Percentiles rank a stretch among this genome's conserved stretches.
Evolutionary conservation across 1,139 yeast species (phyloP).

Genomic region (Zhuliangozyma blackwelliae): DNA sequence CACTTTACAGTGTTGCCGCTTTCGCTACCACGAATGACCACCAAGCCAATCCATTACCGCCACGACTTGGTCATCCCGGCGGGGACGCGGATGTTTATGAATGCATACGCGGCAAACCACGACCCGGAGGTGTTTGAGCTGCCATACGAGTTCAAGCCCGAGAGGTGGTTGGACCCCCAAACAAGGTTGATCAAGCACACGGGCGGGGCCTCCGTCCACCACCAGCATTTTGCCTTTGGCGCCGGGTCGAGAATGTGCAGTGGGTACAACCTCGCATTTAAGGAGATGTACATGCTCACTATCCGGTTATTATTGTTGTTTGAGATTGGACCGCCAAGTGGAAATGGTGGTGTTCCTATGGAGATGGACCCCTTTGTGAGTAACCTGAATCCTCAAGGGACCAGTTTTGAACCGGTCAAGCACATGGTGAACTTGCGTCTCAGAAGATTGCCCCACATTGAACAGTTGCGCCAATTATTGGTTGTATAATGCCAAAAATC

Average conservation of each 20-base stretch:
- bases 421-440: constrained; percentile 34
- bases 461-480: constrained; percentile 16
- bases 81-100: constrained; percentile 58
- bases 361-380: constrained; percentile 44
- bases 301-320: constrained; percentile 31
- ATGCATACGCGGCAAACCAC: constrained; percentile 69
- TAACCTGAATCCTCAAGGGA: constrained; percentile 48
- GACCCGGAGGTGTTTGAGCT: constrained; percentile 44
- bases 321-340: constrained; percentile 40
- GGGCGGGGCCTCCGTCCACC: constrained; percentile 7
- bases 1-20: constrained; percentile 64
- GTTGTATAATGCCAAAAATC: not conserved
- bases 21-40: constrained; percentile 58
- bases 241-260: constrained; percentile 69
- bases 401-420: constrained; percentile 55
- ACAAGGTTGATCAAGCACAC: constrained; percentile 14
- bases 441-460: constrained; percentile 17
- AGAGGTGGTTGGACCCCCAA: constrained; percentile 46
- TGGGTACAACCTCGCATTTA: constrained; percentile 58
- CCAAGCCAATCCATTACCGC: constrained; percentile 39
- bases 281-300: constrained; percentile 50
- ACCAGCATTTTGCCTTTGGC: constrained; percentile 60
- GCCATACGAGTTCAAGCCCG: constrained; percentile 55
- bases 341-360: constrained; percentile 23
- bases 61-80: constrained; percentile 43